Conservation (phyloP, 805 yeast genomes). For the Schwanniomyces vanrijiae region DNA sequence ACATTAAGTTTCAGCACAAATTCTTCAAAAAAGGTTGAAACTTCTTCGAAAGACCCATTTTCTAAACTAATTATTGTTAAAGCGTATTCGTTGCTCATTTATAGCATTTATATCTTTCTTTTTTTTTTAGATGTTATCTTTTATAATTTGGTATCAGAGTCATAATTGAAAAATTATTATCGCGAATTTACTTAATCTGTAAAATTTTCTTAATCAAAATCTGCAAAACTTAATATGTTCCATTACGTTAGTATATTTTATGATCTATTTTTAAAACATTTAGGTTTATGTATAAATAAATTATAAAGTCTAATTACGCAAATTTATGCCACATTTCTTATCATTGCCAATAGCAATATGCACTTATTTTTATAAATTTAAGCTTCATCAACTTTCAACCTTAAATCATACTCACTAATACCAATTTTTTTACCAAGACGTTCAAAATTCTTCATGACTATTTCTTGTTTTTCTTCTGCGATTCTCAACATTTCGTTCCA, state of each 20-base stretch:
- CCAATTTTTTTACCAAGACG: constrained; percentile 52
- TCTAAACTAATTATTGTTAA: constrained; percentile 14
- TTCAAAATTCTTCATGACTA: constrained; percentile 35
- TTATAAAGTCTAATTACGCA: too few relatives aligned
- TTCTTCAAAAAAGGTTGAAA: constrained; percentile 2
- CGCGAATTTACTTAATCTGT: background rate
- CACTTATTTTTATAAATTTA: background rate
- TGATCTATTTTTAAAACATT: too few relatives aligned
- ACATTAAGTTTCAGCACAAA: constrained; percentile 2
- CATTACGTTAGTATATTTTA: too few relatives aligned
- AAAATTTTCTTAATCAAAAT: too few relatives aligned
- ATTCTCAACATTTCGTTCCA: constrained; percentile 51
- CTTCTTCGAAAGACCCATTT: background rate
- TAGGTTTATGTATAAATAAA: too few relatives aligned
- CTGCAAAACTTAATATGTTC: background rate
- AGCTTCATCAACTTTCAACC: constrained; percentile 14
- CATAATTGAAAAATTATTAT: background rate
- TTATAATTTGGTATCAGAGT: background rate
- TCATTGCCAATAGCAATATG: too few relatives aligned
- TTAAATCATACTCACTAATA: constrained; percentile 53
- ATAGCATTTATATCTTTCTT: background rate
- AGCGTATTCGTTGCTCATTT: constrained; percentile 8
- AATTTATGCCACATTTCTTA: background rate
- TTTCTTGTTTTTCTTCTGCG: constrained; percentile 36
- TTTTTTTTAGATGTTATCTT: too few relatives aligned